phyloP scores from a whole-genome alignment of 2,329 filamentous ascomycete species.

The Pseudogymnoascus sp. region DNA sequence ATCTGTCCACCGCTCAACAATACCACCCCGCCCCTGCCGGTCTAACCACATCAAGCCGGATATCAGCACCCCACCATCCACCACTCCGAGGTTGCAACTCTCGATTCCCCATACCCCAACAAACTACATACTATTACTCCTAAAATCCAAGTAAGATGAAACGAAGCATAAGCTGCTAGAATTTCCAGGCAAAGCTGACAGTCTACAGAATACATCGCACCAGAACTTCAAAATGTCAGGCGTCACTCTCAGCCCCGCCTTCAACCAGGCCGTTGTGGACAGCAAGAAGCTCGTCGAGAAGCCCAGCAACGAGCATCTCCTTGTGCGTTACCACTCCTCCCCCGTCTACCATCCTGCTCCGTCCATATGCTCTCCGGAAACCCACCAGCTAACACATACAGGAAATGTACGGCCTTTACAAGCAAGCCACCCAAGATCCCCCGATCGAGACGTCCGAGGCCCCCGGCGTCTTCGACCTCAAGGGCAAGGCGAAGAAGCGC shows the following conservation, averaged over 20 bases:
- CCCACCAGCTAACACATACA: neutral
- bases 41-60: neutral
- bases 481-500: slow-evolving; percentile 73
- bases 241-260: slow-evolving; percentile 25
- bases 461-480: slow-evolving; percentile 65
- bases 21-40: neutral
- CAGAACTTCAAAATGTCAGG: neutral
- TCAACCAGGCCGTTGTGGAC: slow-evolving; percentile 52
- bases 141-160: neutral
- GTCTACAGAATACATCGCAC: neutral
- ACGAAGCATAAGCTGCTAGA: neutral
- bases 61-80: slow-evolving; percentile 3
- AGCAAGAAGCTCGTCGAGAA: slow-evolving; percentile 61
- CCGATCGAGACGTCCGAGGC: slow-evolving; percentile 33
- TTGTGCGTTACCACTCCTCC: slow-evolving; percentile 27
- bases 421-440: slow-evolving; percentile 35
- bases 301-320: slow-evolving; percentile 57
- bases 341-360: neutral
- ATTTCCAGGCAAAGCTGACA: neutral
- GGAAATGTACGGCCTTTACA: slow-evolving; percentile 40
- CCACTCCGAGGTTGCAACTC: neutral
- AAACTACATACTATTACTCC: neutral
- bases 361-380: neutral
- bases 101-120: neutral
- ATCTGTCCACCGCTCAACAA: slow-evolving; percentile 7